Base-by-base conservation (phyloP, 495 filamentous ascomycete species). In the Penicillium tannophilum region DNA sequence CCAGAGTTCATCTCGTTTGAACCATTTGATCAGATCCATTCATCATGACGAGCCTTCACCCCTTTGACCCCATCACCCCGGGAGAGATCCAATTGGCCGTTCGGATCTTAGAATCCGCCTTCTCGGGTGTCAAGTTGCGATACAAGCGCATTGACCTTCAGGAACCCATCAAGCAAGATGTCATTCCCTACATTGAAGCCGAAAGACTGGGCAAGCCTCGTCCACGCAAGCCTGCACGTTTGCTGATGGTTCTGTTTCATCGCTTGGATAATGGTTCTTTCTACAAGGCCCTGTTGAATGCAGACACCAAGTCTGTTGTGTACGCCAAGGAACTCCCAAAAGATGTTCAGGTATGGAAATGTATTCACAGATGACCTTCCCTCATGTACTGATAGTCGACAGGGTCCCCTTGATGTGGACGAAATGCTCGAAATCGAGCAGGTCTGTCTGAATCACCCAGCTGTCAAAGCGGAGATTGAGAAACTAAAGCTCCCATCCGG, bases 121-220 rank as follows among this genome's bases (percentile, higher is more conserved):
- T 79, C 45, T 68, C 75, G 0, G 74, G 67, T 17, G 70, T 74
- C 28, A 63, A 72, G 53, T 61, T 79, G 55, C 73, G 76, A 11
- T 75, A 76, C 52, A 79, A 79, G 57, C 67, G 74, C 19, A 78
- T 79, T 59, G 76, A 79, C 61, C 67, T 79, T 8, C 69, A 77
- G 11, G 75, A 78, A 44, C 75, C 75, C 16, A 65, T 70, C 59
- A 78, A 78, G 51, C 64, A 70, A 55, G 75, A 78, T 42, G 72
- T 74, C 4, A 54, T 78, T 36, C 75, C 75, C 7, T 78, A 74
- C 51, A 67, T 78, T 12, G 75, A 78, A 58, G 74, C 75, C 7
- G 75, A 78, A 51, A 59, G 75, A 1, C 65, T 67, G 12, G 62
- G 72, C 16, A 57, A 71, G 52, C 68, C 69, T 4, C 64, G 72